Percentiles rank a stretch among this genome's conserved stretches.
phyloP scores from a whole-genome alignment of 2,329 filamentous ascomycete species.

The Elsinoe fawcettii region DNA sequence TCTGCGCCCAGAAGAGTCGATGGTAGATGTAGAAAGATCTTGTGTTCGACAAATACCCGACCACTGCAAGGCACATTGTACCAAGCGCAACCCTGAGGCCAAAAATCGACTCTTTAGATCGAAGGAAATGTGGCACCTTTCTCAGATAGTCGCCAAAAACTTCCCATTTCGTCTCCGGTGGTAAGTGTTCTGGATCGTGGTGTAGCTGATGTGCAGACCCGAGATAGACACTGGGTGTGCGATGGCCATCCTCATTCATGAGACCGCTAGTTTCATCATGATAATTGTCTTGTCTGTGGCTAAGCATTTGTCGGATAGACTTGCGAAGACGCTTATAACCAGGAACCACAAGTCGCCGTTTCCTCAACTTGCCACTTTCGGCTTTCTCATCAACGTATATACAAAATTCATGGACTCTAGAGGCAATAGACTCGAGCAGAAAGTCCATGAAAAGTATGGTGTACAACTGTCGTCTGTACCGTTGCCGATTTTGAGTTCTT shows the following conservation, averaged over 20 bases:
- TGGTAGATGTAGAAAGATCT: conserved; percentile 62
- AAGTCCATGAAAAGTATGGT: conserved; percentile 64
- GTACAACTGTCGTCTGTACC: conserved; percentile 60
- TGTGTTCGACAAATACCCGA: conserved; percentile 56
- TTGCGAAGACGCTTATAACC: conserved; percentile 56
- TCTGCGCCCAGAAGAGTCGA: conserved; percentile 68
- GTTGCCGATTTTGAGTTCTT: conserved; percentile 27
- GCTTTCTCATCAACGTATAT: conserved; percentile 57
- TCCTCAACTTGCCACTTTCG: conserved; percentile 55
- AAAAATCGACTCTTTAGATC: conserved; percentile 59
- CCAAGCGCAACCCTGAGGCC: conserved; percentile 65
- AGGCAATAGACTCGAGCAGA: conserved; percentile 52
- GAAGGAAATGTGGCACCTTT: conserved; percentile 50
- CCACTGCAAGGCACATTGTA: conserved; percentile 63
- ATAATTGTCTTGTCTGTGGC: conserved; percentile 41
- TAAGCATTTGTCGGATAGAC: conserved; percentile 53
- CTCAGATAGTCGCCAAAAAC: conserved; percentile 55
- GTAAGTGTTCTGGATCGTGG: conserved; percentile 68
- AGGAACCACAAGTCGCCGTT: conserved; percentile 58
- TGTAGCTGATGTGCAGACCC: conserved; percentile 56
- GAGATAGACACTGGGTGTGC: conserved; percentile 50
- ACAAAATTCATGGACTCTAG: conserved; percentile 57
- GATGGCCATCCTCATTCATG: conserved; percentile 46
- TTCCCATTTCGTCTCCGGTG: conserved; percentile 54
- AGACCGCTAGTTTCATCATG: conserved; percentile 45